These are phyloP conservation scores for Mucor sp. DNA, from an alignment of 371 early-diverging fungal genomes.

Conservation along the genomic window DNA sequence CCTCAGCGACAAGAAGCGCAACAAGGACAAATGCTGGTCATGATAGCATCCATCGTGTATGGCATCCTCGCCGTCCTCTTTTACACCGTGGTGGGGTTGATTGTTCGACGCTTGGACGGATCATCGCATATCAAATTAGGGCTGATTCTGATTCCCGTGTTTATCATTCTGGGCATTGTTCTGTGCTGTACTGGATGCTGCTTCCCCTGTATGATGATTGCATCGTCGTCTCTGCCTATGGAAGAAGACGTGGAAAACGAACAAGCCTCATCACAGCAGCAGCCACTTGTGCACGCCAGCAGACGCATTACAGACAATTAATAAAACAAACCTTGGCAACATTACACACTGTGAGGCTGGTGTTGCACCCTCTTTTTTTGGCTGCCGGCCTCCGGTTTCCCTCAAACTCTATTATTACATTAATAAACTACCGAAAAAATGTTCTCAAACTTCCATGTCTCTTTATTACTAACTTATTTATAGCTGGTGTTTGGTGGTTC, in stretches of 20 bases:
- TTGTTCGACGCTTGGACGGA: conserved; percentile 66
- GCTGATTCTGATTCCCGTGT: conserved; percentile 81
- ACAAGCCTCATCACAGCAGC: background rate
- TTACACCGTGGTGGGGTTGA: conserved; percentile 75
- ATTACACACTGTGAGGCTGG: conserved; percentile 1
- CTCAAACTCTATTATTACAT: background rate
- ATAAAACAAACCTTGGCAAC: background rate
- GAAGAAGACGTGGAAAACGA: conserved; percentile 29
- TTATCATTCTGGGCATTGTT: conserved; percentile 64
- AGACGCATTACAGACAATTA: conserved; percentile 26
- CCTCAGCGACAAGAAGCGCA: conserved; percentile 47
- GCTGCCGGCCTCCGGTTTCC: background rate
- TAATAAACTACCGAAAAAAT: conserved; percentile 3
- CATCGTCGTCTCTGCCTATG: conserved; percentile 32
- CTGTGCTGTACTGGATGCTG: conserved; percentile 78
- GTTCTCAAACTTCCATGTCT: background rate
- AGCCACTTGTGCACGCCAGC: conserved; percentile 12
- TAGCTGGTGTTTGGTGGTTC: background rate
- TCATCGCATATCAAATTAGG: conserved; percentile 50
- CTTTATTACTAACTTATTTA: no score
- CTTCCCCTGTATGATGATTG: conserved; percentile 61
- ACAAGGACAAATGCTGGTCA: conserved; percentile 57
- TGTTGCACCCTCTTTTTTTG: background rate
- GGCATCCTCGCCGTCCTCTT: conserved; percentile 53
- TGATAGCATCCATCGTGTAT: conserved; percentile 53